phyloP scores from a whole-genome alignment of 2,329 filamentous ascomycete species.

The Plenodomus biglobosus region DNA sequence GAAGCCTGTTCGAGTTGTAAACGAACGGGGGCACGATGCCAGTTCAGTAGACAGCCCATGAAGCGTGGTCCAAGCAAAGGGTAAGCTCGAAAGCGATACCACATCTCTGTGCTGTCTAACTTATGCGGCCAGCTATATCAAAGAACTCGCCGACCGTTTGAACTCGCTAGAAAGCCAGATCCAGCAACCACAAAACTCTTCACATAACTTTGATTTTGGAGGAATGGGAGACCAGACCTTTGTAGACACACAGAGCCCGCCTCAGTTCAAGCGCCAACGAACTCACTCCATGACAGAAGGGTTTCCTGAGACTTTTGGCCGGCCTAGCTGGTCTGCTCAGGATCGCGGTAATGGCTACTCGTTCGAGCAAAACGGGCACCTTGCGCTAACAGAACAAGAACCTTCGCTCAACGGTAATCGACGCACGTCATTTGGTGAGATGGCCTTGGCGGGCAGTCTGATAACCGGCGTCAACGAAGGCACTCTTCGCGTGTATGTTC shows the following conservation, averaged over 20 bases:
- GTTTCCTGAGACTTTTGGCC: slow-evolving; percentile 35
- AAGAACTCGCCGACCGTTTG: slow-evolving; percentile 44
- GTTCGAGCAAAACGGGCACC: slow-evolving; percentile 19
- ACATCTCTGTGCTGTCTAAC: slow-evolving; percentile 11
- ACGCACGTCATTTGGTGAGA: slow-evolving; percentile 41
- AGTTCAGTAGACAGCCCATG: slow-evolving; percentile 47
- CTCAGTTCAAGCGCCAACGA: slow-evolving; percentile 40
- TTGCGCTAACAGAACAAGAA: slow-evolving; percentile 33
- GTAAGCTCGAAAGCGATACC: slow-evolving; percentile 13
- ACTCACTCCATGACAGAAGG: slow-evolving; percentile 45
- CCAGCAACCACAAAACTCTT: slow-evolving; percentile 29
- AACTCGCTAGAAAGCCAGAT: slow-evolving; percentile 45
- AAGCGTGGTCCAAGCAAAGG: slow-evolving; percentile 48
- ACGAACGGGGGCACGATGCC: slow-evolving; percentile 44
- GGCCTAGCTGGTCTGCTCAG: slow-evolving; percentile 38
- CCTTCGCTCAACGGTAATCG: slow-evolving; percentile 36
- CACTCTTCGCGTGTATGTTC: slow-evolving; percentile 38
- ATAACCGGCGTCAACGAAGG: slow-evolving; percentile 41
- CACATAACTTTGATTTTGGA: slow-evolving; percentile 36
- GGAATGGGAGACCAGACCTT: slow-evolving; percentile 34
- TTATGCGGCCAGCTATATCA: slow-evolving; percentile 40
- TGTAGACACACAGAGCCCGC: slow-evolving; percentile 31
- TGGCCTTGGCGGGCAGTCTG: slow-evolving; percentile 37
- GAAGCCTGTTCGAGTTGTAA: slow-evolving; percentile 47
- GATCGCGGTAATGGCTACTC: slow-evolving; percentile 38